Conservation (phyloP, 129 eudicot genomes). For the Saussurea involucrata region DNA sequence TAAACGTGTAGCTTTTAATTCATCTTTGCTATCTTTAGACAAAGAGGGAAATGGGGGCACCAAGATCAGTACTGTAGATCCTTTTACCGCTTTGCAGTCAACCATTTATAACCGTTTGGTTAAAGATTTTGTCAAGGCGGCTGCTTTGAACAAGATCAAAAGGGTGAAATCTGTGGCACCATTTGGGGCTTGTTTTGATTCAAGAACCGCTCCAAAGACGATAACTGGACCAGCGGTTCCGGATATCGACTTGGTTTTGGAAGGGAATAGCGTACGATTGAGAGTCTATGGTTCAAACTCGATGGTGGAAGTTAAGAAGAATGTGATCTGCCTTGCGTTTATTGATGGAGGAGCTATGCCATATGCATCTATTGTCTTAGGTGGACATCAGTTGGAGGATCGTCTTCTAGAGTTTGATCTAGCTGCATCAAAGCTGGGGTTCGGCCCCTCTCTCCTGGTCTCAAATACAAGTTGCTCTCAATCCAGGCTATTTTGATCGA, state of each 20-base stretch:
- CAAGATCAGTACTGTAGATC: conserved; percentile 43
- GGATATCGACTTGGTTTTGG: conserved; percentile 30
- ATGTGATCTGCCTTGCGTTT: conserved; percentile 39
- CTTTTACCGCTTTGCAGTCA: conserved; percentile 38
- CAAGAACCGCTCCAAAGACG: conserved; percentile 15
- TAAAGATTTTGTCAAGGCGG: conserved; percentile 28
- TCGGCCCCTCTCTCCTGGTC: conserved; percentile 31
- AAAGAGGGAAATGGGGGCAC: conserved; percentile 55
- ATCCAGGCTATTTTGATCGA: neutral
- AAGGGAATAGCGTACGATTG: conserved; percentile 8
- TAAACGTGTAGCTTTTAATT: conserved; percentile 22
- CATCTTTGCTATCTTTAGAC: conserved; percentile 35
- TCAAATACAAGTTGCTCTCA: conserved; percentile 35
- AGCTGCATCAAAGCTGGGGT: conserved; percentile 17
- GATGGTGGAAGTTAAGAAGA: conserved; percentile 35
- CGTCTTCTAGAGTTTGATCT: conserved; percentile 42
- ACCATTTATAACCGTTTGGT: conserved; percentile 46
- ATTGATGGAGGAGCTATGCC: conserved; percentile 33
- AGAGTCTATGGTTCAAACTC: conserved; percentile 30
- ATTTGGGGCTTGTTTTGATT: conserved; percentile 38
- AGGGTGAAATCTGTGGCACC: conserved; percentile 30
- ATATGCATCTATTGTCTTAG: conserved; percentile 32
- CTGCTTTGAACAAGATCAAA: conserved; percentile 20
- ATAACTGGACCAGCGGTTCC: conserved; percentile 39
- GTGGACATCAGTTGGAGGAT: conserved; percentile 38